Base-by-base conservation (phyloP, 176 grass and related monocot species). In the Juncus effusus region DNA sequence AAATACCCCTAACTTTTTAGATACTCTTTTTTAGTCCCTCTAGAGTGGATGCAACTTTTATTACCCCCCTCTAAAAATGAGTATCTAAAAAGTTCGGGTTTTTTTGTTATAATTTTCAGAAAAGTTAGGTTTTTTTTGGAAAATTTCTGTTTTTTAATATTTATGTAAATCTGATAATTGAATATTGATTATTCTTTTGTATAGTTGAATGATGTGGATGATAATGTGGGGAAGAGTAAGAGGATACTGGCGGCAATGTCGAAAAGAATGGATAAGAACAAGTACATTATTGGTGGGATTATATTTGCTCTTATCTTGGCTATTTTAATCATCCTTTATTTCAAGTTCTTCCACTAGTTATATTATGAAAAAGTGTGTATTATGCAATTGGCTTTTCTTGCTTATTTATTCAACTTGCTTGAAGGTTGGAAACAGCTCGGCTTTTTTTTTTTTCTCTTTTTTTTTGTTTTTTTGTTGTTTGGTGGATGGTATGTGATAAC, bases 181-280 rank as follows among this genome's bases (percentile, higher is more conserved):
- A 65, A 49, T 50, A 65, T 53, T 38, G 66, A 56, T 37, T 70
- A 56, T 51, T 70, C 8, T 7, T 7, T 70, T 7, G 39, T 59
- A 54, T 49, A 96, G 92, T 61, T 96, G 61, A 53, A 88, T 16
- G 78, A 52, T 0, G 84, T 81, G 45, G 87, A 96, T 73, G 74
- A 62, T 75, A 91, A 86, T 9, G 6, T 96, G 41, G 56, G 77
- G 13, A 91, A 88, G 74, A 86, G 92, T 74, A 91, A 70, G 63
- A 91, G 56, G 82, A 82, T 81, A 11, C 81, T 91, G 7, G 52
- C 76, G 3, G 77, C 70, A 61, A 96, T 96, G 87, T 74, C 71
- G 56, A 86, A 78, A 60, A 88, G 85, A 64, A 96, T 96, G 92
- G 87, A 91, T 73, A 76, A 8, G 66, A 86, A 88, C 73, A 96